Evolutionary conservation across 768 basidiomycete species (phyloP), one percentile per base, ranked within the genome.

Genomic region (Sarcomyxa edulis): DNA sequence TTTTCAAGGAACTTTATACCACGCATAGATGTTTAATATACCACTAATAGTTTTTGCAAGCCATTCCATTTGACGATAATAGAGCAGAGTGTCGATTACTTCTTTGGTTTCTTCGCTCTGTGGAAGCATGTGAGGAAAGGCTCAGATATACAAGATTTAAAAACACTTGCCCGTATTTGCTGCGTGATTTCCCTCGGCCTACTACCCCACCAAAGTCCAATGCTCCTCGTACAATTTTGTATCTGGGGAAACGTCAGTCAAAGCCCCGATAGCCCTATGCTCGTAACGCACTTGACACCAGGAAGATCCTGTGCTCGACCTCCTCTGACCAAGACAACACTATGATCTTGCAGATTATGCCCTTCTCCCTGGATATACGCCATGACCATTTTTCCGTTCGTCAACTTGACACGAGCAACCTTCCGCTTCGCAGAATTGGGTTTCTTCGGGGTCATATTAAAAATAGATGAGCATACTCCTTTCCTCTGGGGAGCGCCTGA

Each of bases 401-500:
- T 76, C 40, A 99, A 70, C 66, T 95, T 95, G 49, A 99, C 83
- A 51, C 89, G 76, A 30, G 93, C 93, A 40, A 98, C 90, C 67
- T 97, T 98, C 44, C 96, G 89, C 55, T 96, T 92, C 25, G 94
- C 94, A 8, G 95, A 98, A 62, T 99, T 99, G 46, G 96, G 96
- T 56, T 99, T 99, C 71, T 92, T 96, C 16, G 96, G 96, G 51
- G 81, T 88, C 48, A 75, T 77, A 37, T 81, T 88, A 49, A 81
- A 78, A 27, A 91, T 71, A 47, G 81, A 78, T 27, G 84, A 78
- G 59, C 89, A 89, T 44, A 99, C 93, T 32, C 89, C 96, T 55
- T 96, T 96, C 52, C 80, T 78, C 65, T 97, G 94, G 6, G 86
- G 88, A 53, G 77, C 83, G 18, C 59, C 68, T 37, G 85, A 67